Percentiles rank a stretch among this genome's conserved stretches.
phyloP scores from a whole-genome alignment of 1,284 basidiomycete genomes.

The Coriolopsis trogii region DNA sequence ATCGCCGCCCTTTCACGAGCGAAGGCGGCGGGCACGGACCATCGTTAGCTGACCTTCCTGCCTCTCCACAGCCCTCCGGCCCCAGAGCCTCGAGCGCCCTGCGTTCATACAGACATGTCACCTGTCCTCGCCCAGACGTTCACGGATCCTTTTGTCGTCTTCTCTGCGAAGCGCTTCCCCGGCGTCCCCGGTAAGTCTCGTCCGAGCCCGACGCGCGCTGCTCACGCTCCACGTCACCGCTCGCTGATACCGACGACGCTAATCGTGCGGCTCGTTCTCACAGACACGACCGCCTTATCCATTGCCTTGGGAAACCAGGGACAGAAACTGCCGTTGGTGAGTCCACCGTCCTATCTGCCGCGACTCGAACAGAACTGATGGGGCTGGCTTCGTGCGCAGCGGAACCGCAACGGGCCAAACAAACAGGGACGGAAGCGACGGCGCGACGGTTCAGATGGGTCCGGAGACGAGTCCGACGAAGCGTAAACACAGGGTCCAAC shows the following conservation, averaged over 20 bases:
- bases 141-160: conserved; percentile 89
- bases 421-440: conserved; percentile 52
- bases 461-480: conserved; percentile 54
- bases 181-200: conserved; percentile 80
- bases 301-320: conserved; percentile 92
- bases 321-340: conserved; percentile 85
- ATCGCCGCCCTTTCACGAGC: conserved; percentile 15
- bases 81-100: conserved; percentile 66
- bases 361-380: conserved; percentile 6
- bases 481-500: conserved; percentile 22
- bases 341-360: conserved; percentile 31
- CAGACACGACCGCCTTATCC: conserved; percentile 87
- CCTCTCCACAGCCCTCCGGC: conserved; percentile 59
- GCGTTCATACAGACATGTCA: conserved; percentile 64
- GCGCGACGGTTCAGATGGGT: conserved; percentile 50
- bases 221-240: conserved; percentile 3
- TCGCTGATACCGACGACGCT: no score
- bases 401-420: conserved; percentile 67
- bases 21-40: conserved; percentile 16
- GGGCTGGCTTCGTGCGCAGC: conserved; percentile 41
- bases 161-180: conserved; percentile 90
- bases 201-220: conserved; percentile 5
- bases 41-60: conserved; percentile 16
- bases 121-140: conserved; percentile 84
- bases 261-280: conserved; percentile 13